phyloP scores from a whole-genome alignment of 139 green algal genomes.

The Ulvella scutata region DNA sequence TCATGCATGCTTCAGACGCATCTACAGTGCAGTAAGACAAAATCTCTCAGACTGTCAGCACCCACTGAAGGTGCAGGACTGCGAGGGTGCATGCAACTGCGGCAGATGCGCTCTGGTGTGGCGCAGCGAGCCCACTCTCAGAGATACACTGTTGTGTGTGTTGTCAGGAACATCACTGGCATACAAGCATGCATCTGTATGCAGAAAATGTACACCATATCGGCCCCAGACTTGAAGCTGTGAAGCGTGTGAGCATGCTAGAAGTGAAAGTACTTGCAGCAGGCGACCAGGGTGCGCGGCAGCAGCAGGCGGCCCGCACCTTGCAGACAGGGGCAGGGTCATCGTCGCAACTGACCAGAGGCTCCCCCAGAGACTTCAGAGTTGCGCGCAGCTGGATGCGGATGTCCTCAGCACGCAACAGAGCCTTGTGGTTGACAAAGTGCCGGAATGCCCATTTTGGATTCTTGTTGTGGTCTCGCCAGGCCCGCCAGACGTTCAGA shows the following conservation, averaged over 20 bases:
- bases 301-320: neutral
- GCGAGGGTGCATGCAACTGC: too few species aligned
- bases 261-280: neutral
- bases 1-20: neutral
- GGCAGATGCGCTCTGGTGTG: too few species aligned
- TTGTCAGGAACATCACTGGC: too few species aligned
- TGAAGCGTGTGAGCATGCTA: neutral
- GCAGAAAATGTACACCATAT: neutral
- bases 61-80: too few species aligned
- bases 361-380: conserved; percentile 4
- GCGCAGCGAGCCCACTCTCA: too few species aligned
- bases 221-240: conserved; percentile 9
- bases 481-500: conserved; percentile 70
- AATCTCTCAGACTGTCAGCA: too few species aligned
- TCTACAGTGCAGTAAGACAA: too few species aligned
- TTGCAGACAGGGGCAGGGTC: neutral
- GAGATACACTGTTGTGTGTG: too few species aligned
- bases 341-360: neutral
- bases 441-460: conserved; percentile 23
- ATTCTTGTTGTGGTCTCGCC: conserved; percentile 31
- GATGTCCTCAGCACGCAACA: conserved; percentile 57
- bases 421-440: conserved; percentile 46
- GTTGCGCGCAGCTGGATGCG: conserved; percentile 14
- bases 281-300: neutral
- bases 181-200: too few species aligned